Conservation (phyloP, 179 eudicot genomes). For the Vitellaria paradoxa region DNA sequence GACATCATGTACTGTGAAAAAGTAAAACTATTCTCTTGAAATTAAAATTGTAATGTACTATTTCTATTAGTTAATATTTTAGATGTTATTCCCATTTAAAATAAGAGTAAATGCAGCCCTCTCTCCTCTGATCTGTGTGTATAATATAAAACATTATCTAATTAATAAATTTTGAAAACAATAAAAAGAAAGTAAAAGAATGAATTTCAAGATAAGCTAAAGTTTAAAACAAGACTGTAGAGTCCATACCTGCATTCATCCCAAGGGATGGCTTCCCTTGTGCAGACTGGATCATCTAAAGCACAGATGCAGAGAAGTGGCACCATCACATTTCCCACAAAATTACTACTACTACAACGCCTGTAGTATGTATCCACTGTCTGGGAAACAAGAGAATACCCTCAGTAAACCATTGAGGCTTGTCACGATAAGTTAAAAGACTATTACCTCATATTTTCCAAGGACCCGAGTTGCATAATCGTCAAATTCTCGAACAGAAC, state of each 20-base stretch:
- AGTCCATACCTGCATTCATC: constrained; percentile 83
- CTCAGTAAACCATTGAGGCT: constrained; percentile 17
- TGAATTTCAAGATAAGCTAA: neutral
- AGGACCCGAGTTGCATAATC: constrained; percentile 63
- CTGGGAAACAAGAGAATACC: constrained; percentile 34
- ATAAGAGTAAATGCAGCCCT: neutral
- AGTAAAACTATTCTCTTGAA: neutral
- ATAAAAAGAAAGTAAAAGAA: neutral
- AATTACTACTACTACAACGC: constrained; percentile 58
- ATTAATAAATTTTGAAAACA: neutral
- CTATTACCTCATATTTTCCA: constrained; percentile 77
- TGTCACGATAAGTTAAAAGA: constrained; percentile 10
- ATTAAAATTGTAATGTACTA: neutral
- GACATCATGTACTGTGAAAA: neutral
- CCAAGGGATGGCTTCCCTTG: constrained; percentile 92
- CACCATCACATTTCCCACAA: constrained; percentile 64
- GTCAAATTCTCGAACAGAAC: constrained; percentile 83
- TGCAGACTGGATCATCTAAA: constrained; percentile 92
- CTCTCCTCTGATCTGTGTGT: neutral
- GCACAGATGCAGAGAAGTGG: constrained; percentile 94
- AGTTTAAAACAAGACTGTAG: neutral
- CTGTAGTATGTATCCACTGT: constrained; percentile 91
- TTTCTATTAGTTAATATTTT: neutral
- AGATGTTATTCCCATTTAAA: neutral
- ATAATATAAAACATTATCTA: neutral